Conservation (phyloP, 257 asterid species). For the Jaltomata sinuosa region DNA sequence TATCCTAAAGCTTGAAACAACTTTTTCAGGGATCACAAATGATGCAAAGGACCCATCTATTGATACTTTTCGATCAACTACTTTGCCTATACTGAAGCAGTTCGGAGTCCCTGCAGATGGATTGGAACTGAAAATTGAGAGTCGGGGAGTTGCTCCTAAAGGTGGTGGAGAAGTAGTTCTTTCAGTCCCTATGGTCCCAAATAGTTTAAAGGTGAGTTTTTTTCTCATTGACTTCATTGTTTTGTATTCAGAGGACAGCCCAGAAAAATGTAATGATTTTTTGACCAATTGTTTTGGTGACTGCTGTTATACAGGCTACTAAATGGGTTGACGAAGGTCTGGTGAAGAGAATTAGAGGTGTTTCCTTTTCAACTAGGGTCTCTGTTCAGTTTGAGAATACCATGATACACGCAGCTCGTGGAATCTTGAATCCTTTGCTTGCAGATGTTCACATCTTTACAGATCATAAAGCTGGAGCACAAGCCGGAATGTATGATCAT, state of each 20-base stretch:
- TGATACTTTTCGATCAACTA: conserved; percentile 70
- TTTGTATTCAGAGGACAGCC: not conserved
- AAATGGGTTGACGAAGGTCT: conserved; percentile 84
- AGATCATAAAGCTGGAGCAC: conserved; percentile 73
- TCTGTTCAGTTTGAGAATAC: conserved; percentile 68
- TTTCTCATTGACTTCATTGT: not conserved
- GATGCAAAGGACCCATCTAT: conserved; percentile 82
- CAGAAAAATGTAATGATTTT: not conserved
- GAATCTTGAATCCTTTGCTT: conserved; percentile 61
- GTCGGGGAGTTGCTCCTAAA: conserved; percentile 73
- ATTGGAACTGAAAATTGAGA: conserved; percentile 54
- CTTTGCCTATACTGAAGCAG: conserved; percentile 58
- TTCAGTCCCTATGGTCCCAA: conserved; percentile 55
- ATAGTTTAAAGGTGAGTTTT: conserved; percentile 48
- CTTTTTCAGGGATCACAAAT: conserved; percentile 64
- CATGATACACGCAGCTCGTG: conserved; percentile 81
- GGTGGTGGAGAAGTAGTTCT: conserved; percentile 87
- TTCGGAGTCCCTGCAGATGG: conserved; percentile 79
- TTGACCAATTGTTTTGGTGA: not conserved
- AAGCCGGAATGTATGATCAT: conserved; percentile 65
- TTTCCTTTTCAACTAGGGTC: conserved; percentile 75
- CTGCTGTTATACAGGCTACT: conserved; percentile 34
- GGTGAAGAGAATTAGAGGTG: conserved; percentile 90
- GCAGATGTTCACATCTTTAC: conserved; percentile 72
- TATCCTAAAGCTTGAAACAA: not conserved